Percentiles rank a stretch among this genome's conserved stretches.
These are phyloP conservation scores for Phaseolus coccineus DNA, from an alignment of 331 rosid genomes.

Conservation along the genomic window DNA sequence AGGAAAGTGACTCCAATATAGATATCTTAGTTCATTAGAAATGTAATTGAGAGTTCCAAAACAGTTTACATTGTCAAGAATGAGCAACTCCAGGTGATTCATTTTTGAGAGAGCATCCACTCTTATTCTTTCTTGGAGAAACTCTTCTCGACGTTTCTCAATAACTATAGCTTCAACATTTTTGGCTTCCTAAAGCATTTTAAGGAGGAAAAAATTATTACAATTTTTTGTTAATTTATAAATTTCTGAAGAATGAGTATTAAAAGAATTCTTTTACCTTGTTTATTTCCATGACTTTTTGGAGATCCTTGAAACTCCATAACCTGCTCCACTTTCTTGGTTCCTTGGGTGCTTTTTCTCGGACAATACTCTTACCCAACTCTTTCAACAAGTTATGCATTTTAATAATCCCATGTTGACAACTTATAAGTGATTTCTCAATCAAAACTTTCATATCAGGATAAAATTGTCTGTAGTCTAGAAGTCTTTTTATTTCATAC, in stretches of 20 bases:
- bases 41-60: slow-evolving; percentile 12
- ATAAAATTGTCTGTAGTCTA: background rate
- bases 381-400: slow-evolving; percentile 31
- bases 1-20: slow-evolving; percentile 19
- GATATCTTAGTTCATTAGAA: slow-evolving; percentile 21
- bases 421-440: slow-evolving; percentile 1
- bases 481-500: background rate
- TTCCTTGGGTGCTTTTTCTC: background rate
- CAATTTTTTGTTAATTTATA: background rate
- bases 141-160: fast-evolving
- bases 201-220: too few species aligned
- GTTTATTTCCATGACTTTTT: background rate
- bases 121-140: background rate
- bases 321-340: slow-evolving; percentile 42
- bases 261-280: slow-evolving; percentile 5
- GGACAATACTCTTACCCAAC: background rate
- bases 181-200: background rate
- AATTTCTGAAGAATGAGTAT: background rate
- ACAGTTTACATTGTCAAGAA: background rate
- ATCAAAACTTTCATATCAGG: background rate
- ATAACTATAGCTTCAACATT: slow-evolving; percentile 31
- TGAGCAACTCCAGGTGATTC: background rate
- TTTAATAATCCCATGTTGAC: fast-evolving
- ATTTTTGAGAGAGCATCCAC: slow-evolving; percentile 30
- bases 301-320: slow-evolving; percentile 37